Evolutionary conservation across 306 rosid genomes (phyloP), one percentile per base, ranked within the genome.

Genomic region (Vicia villosa): DNA sequence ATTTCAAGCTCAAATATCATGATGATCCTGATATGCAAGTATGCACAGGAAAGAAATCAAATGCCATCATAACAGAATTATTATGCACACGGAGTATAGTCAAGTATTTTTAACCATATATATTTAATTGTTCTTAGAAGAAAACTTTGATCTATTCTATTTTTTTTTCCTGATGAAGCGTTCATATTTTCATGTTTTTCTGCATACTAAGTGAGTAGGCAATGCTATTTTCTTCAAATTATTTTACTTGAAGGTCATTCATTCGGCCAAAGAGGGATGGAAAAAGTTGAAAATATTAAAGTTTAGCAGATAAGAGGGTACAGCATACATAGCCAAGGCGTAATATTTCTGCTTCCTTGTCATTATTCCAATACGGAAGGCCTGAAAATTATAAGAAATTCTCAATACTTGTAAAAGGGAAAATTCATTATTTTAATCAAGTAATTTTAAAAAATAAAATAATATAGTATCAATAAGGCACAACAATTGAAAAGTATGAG

Each of bases 271-370:
- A 64, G 26, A 69, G 21, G 20, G 11, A 14, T n/a, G 58, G 3
- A 22, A 40, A 57, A 8, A 20, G 17, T 32, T 50, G 26, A 9
- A 57, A 46, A 75, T 2, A 62, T 0, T 57, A 75, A 76, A 41
- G 38, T 24, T 42, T 17, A 43, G 76, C 5, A 15, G 45, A 37
- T 68, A 38, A 61, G 43, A 55, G 56, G 46, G 26, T 21, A 46
- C 6, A 10, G 63, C 87, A 70, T 87, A 91, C 97, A 79, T 81
- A 87, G 77, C 96, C 94, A 79, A 91, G 62, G 11, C 97, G 94
- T 81, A 91, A 80, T 50, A 74, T 61, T 79, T 85, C 82, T 52
- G 94, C 91, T 37, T 91, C 96, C 68, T 87, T 82, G 80, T 91
- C 96, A 47, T 89, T 88, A 34, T 70, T 74, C 97, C 91, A 91